Evolutionary conservation across 2,329 filamentous ascomycete genomes (phyloP).

Genomic region (Ophiognomonia clavigignenti-juglandacearum): DNA sequence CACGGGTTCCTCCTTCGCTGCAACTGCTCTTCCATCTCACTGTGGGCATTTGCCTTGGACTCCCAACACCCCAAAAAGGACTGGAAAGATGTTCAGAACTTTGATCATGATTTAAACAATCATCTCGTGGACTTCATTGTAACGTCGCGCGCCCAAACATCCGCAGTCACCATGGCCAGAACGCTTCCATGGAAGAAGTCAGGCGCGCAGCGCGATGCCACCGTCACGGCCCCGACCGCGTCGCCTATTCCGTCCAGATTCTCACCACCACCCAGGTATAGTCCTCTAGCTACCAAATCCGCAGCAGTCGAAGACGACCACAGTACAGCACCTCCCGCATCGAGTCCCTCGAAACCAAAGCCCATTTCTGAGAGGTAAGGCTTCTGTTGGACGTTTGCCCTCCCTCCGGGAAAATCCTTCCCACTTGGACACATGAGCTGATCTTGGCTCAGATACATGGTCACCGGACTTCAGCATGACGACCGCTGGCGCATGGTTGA

Average conservation of each 20-base stretch:
- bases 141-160: too few species aligned
- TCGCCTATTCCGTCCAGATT: neutral
- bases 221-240: neutral
- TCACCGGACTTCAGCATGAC: conserved; percentile 58
- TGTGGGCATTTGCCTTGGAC: too few species aligned
- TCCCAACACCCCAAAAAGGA: too few species aligned
- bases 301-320: too few species aligned
- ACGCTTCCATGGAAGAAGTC: conserved; percentile 13
- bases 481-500: conserved; percentile 79
- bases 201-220: neutral
- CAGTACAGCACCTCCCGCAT: neutral
- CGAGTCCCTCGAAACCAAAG: neutral
- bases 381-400: too few species aligned
- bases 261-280: neutral
- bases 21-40: too few species aligned
- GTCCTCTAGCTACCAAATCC: neutral
- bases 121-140: too few species aligned
- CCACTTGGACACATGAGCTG: neutral
- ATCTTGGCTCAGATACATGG: conserved; percentile 52
- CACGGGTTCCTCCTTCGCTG: too few species aligned
- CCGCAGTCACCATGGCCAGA: conserved; percentile 4
- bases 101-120: too few species aligned
- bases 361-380: conserved; percentile 5
- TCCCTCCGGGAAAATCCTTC: neutral
- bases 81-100: too few species aligned